A percentile compares a stretch with the other conserved stretches of the same genome.
These are phyloP conservation scores for Lonicera japonica DNA, from an alignment of 129 eudicot species.

Conservation along the genomic window DNA sequence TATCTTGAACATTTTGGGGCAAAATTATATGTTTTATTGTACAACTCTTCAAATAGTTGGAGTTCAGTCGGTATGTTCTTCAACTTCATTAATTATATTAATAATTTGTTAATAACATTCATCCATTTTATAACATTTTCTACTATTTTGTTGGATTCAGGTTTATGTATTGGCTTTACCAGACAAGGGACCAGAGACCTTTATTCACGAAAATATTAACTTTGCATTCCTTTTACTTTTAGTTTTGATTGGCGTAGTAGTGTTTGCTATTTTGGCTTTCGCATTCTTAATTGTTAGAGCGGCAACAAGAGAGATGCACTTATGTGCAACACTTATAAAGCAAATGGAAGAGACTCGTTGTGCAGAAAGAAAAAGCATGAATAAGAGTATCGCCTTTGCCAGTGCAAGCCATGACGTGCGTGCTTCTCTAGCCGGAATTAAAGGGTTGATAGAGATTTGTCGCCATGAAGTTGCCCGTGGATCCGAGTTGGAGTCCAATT, in stretches of 20 bases:
- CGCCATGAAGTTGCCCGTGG: conserved; percentile 18
- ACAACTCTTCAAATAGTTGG: conserved; percentile 40
- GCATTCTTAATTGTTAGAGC: conserved; percentile 23
- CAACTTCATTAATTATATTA: not conserved
- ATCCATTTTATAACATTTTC: too few relatives aligned
- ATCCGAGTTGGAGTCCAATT: conserved; percentile 37
- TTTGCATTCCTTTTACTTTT: conserved; percentile 24
- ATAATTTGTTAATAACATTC: too few relatives aligned
- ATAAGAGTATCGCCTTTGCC: conserved; percentile 54
- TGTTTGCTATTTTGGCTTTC: conserved; percentile 12
- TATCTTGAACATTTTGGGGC: conserved; percentile 23
- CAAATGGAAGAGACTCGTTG: conserved; percentile 53
- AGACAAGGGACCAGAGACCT: conserved; percentile 20
- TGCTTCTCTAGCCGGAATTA: conserved; percentile 52
- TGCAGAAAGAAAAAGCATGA: conserved; percentile 57
- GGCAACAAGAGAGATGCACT: conserved; percentile 35
- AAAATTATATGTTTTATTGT: conserved; percentile 30
- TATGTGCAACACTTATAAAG: conserved; percentile 43
- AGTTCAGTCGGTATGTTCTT: conserved; percentile 30
- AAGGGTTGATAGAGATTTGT: conserved; percentile 43
- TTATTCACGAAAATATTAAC: conserved; percentile 23
- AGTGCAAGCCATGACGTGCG: conserved; percentile 78
- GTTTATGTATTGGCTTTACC: conserved; percentile 44
- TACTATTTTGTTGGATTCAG: conserved; percentile 23
- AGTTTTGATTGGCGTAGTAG: conserved; percentile 7